phyloP scores from a whole-genome alignment of 306 rosid genomes.

The Mimosa bimucronata region DNA sequence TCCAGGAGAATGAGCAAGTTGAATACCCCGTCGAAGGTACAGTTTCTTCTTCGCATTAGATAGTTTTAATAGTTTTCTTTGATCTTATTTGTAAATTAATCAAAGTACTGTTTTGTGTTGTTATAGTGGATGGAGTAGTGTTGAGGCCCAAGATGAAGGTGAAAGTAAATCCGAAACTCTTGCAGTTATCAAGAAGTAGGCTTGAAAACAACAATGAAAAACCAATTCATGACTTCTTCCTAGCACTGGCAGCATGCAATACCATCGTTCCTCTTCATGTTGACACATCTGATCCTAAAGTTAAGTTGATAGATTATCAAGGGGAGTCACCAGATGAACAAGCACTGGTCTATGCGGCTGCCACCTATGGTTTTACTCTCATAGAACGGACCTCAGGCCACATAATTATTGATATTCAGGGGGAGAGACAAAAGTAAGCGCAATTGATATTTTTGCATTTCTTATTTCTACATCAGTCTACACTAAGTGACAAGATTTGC shows the following conservation, averaged over 20 bases:
- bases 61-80: constrained; percentile 3
- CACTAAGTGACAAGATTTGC: not conserved
- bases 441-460: constrained; percentile 20
- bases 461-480: constrained; percentile 20
- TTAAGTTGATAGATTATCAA: constrained; percentile 86
- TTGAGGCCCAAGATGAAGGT: constrained; percentile 84
- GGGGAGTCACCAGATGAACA: constrained; percentile 99
- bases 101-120: constrained; percentile 35
- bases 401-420: constrained; percentile 82
- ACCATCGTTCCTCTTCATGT: constrained; percentile 88
- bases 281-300: constrained; percentile 68
- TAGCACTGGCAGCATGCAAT: constrained; percentile 94
- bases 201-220: constrained; percentile 49
- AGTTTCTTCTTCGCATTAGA: constrained; percentile 3
- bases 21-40: constrained; percentile 68
- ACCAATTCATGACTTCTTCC: constrained; percentile 73
- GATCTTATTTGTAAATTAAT: constrained; percentile 14
- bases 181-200: constrained; percentile 55
- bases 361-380: constrained; percentile 87
- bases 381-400: constrained; percentile 93
- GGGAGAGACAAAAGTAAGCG: constrained; percentile 68
- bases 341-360: constrained; percentile 91
- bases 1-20: constrained; percentile 47
- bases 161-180: constrained; percentile 67
- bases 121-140: constrained; percentile 65